These are phyloP conservation scores for Penicillium sp. DNA, from an alignment of 2,329 filamentous ascomycete species.

Conservation along the genomic window DNA sequence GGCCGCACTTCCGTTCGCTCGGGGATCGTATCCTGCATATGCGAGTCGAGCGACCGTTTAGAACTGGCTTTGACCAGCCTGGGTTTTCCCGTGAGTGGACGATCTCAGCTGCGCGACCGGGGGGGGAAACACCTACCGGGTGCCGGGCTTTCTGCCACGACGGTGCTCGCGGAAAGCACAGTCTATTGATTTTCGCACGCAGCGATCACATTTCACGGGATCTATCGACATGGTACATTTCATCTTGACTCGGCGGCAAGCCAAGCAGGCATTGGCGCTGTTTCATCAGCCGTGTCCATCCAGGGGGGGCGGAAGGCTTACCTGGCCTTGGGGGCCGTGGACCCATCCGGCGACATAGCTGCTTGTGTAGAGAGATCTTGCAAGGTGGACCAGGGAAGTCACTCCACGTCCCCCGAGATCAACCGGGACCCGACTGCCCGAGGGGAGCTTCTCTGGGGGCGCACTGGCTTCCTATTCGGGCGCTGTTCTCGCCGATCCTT, in stretches of 20 bases:
- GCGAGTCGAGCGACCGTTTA: neutral
- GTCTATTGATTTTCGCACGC: constrained; percentile 38
- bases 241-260: constrained; percentile 44
- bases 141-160: constrained; percentile 40
- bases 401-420: neutral
- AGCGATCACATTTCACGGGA: constrained; percentile 36
- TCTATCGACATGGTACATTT: constrained; percentile 32
- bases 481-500: neutral
- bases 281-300: neutral
- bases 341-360: neutral
- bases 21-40: neutral
- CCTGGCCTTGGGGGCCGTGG: neutral
- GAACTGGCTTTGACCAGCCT: neutral
- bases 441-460: neutral
- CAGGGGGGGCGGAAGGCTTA: neutral
- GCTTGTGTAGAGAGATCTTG: neutral
- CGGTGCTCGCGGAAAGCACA: constrained; percentile 44
- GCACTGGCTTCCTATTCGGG: neutral
- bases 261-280: constrained; percentile 35
- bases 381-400: neutral
- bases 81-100: constrained; percentile 2
- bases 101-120: constrained; percentile 11
- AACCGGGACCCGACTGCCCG: neutral
- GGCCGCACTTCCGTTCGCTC: neutral
- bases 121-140: constrained; percentile 31